Evolutionary conservation across 208 protist species (phyloP).

Genomic region (Herpetomonas muscarum): DNA sequence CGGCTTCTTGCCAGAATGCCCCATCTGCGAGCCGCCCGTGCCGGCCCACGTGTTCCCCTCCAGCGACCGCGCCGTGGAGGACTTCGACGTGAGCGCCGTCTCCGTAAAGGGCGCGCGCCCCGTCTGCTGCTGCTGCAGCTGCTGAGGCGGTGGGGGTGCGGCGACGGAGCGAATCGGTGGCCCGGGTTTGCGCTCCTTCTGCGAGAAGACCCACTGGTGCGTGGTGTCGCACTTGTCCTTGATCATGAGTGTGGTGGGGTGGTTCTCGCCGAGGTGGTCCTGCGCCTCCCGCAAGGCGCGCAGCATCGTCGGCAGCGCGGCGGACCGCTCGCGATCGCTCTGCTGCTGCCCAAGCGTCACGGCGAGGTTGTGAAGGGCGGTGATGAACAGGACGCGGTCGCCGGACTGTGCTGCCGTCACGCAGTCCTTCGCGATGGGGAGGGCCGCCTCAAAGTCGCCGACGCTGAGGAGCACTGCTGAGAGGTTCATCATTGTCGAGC

Average conservation of each 20-base stretch:
- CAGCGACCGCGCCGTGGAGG: too few species aligned
- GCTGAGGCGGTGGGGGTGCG: background rate
- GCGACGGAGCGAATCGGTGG: background rate
- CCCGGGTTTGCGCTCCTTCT: background rate
- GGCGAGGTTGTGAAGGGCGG: slow-evolving; percentile 79
- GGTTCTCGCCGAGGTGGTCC: slow-evolving; percentile 36
- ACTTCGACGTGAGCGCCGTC: too few species aligned
- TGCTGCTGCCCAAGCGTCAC: slow-evolving; percentile 63
- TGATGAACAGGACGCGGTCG: slow-evolving; percentile 68
- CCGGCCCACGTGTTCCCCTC: too few species aligned
- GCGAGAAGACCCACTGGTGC: slow-evolving; percentile 18
- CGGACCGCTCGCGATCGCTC: slow-evolving; percentile 29
- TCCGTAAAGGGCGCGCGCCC: background rate
- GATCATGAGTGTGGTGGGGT: slow-evolving; percentile 72
- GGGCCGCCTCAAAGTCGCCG: slow-evolving; percentile 41
- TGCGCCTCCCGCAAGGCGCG: slow-evolving; percentile 61
- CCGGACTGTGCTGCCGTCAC: slow-evolving; percentile 41
- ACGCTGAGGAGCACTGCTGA: slow-evolving; percentile 69
- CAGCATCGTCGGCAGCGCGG: slow-evolving; percentile 66
- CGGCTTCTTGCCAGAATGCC: background rate
- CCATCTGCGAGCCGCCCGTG: background rate
- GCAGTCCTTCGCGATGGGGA: slow-evolving; percentile 62
- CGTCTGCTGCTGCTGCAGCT: background rate
- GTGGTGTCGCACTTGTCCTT: slow-evolving; percentile 57
- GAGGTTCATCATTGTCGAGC: slow-evolving; percentile 85